A percentile compares a stretch with the other conserved stretches of the same genome.
Conservation (phyloP, 1,139 yeast species). For the Geotrichum carabidarum region DNA sequence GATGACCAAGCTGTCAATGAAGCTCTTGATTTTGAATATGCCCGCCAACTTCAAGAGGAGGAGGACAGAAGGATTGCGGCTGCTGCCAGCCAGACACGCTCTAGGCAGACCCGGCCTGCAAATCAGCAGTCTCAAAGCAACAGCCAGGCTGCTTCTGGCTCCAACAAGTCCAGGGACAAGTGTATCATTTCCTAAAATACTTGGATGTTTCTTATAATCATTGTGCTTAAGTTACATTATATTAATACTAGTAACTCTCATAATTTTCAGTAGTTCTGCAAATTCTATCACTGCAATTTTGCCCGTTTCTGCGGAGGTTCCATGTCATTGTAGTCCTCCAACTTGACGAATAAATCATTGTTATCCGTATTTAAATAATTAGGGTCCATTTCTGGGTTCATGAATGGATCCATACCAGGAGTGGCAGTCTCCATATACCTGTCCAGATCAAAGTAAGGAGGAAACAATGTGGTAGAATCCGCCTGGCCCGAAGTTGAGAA, state of each 20-base stretch:
- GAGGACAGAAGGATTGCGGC: conserved; percentile 56
- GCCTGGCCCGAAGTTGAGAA: conserved; percentile 21
- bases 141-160: not conserved
- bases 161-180: not conserved
- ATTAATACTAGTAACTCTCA: not conserved
- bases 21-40: conserved; percentile 43
- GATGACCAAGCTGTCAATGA: conserved; percentile 16
- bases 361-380: not conserved
- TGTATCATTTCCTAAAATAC: conserved; percentile 6
- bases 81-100: not conserved
- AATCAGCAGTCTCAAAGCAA: not conserved
- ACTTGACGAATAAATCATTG: too few relatives aligned
- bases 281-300: not conserved
- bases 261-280: not conserved
- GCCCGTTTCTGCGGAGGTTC: not conserved
- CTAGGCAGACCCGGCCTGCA: not conserved
- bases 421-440: not conserved
- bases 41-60: conserved; percentile 53
- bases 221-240: not conserved
- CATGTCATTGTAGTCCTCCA: too few relatives aligned
- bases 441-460: conserved; percentile 3
- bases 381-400: not conserved
- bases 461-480: not conserved
- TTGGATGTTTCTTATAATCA: not conserved
- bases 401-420: too few relatives aligned